Evolutionary conservation across 768 basidiomycete species (phyloP), one percentile per base, ranked within the genome.

Genomic region (Gelatoporia subvermispora): DNA sequence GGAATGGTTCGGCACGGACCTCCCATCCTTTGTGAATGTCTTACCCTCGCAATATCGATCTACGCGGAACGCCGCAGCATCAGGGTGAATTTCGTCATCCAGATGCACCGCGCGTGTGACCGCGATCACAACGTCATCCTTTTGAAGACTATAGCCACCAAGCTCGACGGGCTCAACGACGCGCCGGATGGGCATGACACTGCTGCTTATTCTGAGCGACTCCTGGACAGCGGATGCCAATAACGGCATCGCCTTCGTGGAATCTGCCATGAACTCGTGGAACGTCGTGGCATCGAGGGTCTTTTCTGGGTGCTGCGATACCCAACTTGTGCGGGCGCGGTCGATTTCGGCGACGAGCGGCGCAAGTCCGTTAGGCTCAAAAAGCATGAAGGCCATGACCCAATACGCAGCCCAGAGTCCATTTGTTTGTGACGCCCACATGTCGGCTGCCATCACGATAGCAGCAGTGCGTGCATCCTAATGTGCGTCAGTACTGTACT

Each of bases 391-490:
- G 3, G 51, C 55, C 22, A 63, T 16, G 11, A 52, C 23, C 62
- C 62, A 58, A 31, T 57, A 59, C 4, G 48, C 57, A 16, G 58
- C 59, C 17, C 39, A 54, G 35, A 57, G 43, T 3, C 58, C 60
- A 44, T 64, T 64, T 5, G 59, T 54, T 28, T 58, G 47, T 3
- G 62, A 45, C 8, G 61, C 56, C 59, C 63, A 61, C 8, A 60
- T 45, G 28, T 57, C 56, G 3, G 38, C 35, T 21, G 47, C 39
- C 8, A 60, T 24, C 5, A 53, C 37, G 2, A 37, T 23, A 11
- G 61, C 58, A 8, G 23, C 24, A 38, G 3, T 41, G 13, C 13
- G 24, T 31, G 28, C 28, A 13, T 31, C 28, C 28, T 31, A 13
- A 31, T 5, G 13, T 31, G 28, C 28, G 13, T 31, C 13, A 31